A percentile compares a stretch with the other conserved stretches of the same genome.
phyloP scores from a whole-genome alignment of 1,284 basidiomycete species.

The Cutaneotrichosporon mucoides region DNA sequence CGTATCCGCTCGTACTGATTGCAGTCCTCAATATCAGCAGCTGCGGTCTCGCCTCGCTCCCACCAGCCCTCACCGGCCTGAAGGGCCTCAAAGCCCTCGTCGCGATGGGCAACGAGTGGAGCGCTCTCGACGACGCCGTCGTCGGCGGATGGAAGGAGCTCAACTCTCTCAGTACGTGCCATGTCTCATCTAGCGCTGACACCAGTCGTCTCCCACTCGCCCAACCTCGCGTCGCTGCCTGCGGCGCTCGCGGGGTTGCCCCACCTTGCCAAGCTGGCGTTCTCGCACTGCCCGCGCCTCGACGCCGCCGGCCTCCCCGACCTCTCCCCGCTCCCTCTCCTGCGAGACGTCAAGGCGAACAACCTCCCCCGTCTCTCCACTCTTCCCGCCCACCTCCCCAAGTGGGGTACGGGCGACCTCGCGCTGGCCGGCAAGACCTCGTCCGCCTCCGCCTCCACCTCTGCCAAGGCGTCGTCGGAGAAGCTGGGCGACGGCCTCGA shows the following conservation, averaged over 20 bases:
- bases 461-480: neutral
- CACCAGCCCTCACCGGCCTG: slow-evolving; percentile 22
- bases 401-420: slow-evolving; percentile 42
- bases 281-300: slow-evolving; percentile 43
- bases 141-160: slow-evolving; percentile 36
- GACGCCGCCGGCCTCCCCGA: slow-evolving; percentile 32
- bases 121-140: slow-evolving; percentile 27
- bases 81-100: slow-evolving; percentile 42
- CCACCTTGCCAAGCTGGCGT: slow-evolving; percentile 43
- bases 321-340: slow-evolving; percentile 37
- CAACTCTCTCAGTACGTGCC: slow-evolving; percentile 42
- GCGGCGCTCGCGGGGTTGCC: slow-evolving; percentile 19
- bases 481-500: slow-evolving; percentile 38
- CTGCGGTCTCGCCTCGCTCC: slow-evolving; percentile 29
- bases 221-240: slow-evolving; percentile 33
- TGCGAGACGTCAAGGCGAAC: slow-evolving; percentile 45
- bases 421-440: slow-evolving; percentile 14
- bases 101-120: slow-evolving; percentile 44
- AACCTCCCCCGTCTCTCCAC: slow-evolving; percentile 36
- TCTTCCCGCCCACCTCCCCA: slow-evolving; percentile 30
- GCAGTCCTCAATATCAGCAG: slow-evolving; percentile 43
- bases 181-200: neutral
- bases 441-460: too few relatives aligned
- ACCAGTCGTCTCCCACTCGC: slow-evolving; percentile 44
- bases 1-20: neutral